Conservation (phyloP, 1,284 basidiomycete species). For the Phellinidium pouzarii region DNA sequence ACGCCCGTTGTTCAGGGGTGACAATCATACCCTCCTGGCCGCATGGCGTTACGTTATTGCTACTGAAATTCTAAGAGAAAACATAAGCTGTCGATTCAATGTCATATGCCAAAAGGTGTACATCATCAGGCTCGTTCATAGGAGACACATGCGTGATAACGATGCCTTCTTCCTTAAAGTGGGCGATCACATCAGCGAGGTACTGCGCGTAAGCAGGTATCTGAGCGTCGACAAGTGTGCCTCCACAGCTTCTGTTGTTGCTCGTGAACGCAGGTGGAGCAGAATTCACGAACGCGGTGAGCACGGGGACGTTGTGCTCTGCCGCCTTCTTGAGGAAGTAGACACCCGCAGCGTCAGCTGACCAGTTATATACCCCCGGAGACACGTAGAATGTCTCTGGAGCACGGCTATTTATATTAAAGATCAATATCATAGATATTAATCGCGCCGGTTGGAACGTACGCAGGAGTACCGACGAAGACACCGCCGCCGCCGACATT, state of each 20-base stretch:
- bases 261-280: constrained; percentile 26
- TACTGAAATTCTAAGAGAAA: constrained; percentile 14
- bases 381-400: constrained; percentile 24
- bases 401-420: constrained; percentile 17
- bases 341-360: constrained; percentile 23
- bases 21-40: constrained; percentile 30
- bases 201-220: constrained; percentile 26
- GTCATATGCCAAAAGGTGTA: too few species aligned
- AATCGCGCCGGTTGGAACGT: background rate
- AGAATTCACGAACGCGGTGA: constrained; percentile 28
- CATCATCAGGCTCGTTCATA: constrained; percentile 26
- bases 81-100: too few species aligned
- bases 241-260: constrained; percentile 25
- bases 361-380: constrained; percentile 24
- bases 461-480: constrained; percentile 20
- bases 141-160: constrained; percentile 26
- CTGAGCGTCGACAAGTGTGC: constrained; percentile 22
- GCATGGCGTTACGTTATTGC: constrained; percentile 21
- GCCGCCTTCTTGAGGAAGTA: constrained; percentile 24
- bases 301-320: constrained; percentile 20
- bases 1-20: constrained; percentile 25
- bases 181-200: constrained; percentile 25
- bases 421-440: background rate
- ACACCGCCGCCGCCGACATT: constrained; percentile 25
- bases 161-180: constrained; percentile 24